Evolutionary conservation across 345 rosid species (phyloP).

Genomic region (Salix suchowensis): DNA sequence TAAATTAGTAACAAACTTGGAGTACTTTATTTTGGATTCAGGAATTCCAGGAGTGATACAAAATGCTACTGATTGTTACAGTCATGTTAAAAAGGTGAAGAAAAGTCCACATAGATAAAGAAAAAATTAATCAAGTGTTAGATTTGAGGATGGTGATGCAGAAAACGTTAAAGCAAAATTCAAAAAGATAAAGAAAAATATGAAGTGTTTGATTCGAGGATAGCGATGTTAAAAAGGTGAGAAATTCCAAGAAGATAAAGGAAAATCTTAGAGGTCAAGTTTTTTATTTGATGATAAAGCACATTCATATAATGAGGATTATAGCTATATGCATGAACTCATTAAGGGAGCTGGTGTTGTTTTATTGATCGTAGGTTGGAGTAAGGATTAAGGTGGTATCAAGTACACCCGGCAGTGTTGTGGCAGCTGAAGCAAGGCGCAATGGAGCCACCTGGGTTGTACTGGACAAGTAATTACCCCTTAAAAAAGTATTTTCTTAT

Average conservation of each 20-base stretch:
- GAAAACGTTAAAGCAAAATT: neutral
- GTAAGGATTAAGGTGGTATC: conserved; percentile 70
- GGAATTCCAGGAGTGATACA: neutral
- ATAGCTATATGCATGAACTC: neutral
- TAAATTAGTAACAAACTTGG: neutral
- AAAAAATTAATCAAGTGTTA: neutral
- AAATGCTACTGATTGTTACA: neutral
- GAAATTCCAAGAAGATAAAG: neutral
- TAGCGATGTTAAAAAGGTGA: no score
- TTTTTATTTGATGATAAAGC: neutral
- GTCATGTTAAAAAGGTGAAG: neutral
- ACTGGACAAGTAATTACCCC: conserved; percentile 73
- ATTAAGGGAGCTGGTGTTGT: conserved; percentile 2
- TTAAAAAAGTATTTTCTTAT: conserved; percentile 52
- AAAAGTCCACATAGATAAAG: neutral
- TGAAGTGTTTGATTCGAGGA: neutral
- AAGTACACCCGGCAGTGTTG: conserved; percentile 41
- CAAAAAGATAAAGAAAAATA: neutral
- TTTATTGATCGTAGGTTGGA: conserved; percentile 40
- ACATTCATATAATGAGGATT: neutral
- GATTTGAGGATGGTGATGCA: neutral
- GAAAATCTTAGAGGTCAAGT: neutral
- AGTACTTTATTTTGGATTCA: neutral
- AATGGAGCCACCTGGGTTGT: conserved; percentile 70
- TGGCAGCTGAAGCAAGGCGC: conserved; percentile 56